Evolutionary conservation across 2,329 filamentous ascomycete species (phyloP), one percentile per base, ranked within the genome.

Genomic region (Juglanconis juglandina): DNA sequence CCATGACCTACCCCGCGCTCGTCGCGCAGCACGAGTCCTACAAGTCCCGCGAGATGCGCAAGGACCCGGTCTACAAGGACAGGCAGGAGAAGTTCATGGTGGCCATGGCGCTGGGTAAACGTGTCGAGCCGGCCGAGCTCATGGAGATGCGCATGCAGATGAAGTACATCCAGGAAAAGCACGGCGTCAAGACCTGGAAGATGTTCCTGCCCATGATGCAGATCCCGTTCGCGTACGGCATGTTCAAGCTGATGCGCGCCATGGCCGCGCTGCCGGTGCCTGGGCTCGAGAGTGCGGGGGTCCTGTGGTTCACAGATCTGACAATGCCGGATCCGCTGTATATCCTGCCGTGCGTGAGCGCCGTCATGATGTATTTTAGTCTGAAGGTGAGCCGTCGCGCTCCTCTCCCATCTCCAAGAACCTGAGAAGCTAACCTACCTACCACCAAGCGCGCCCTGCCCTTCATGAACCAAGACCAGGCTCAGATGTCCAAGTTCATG

Each of bases 211-310:
- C 85, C 7, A 72, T 90, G 64, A 32, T 87, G 34, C 72, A 82
- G 67, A 68, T 89, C 11, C 87, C 92, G 5, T 79, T 96, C 65
- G 90, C 89, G 63, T 92, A 87, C 72, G 92, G 92, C 68, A 87
- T 89, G 62, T 98, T 94, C 80, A 86, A 90, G 62, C 79, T 94
- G 50, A 73, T 96, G 64, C 82, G 85, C 56, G 87, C 82, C 66
- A 96, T 96, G 89, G 75, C 85, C 1, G 73, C 79, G 30, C 77
- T 98, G 52, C 94, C 94, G 4, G 91, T 97, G 5, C 94, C 94
- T 0, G 88, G 86, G 1, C 73, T 98, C 65, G 84, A 90, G 67
- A 77, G 76, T 1, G 90, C 90, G 37, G 88, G 90, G 3, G 75
- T 87, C 41, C 75, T 87, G 46, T 99, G 95, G 95, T 84, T 98